Percentiles rank a stretch among this genome's conserved stretches.
Conservation (phyloP, 768 basidiomycete genomes). For the Zangia roseola region DNA sequence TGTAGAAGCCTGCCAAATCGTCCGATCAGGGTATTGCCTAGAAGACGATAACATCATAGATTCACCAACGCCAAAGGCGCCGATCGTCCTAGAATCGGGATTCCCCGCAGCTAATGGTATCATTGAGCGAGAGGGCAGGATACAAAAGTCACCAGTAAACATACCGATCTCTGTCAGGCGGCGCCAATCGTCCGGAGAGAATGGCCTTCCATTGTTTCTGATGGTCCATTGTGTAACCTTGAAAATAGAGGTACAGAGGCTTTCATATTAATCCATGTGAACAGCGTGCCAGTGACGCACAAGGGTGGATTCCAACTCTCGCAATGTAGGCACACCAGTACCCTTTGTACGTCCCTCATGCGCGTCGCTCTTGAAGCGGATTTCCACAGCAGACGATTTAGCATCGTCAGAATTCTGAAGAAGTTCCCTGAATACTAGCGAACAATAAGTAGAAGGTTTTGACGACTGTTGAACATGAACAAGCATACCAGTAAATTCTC, state of each 20-base stretch:
- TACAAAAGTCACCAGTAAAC: too few species aligned
- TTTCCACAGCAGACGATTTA: conserved; percentile 67
- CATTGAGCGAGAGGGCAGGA: not conserved
- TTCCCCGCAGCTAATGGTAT: conserved; percentile 76
- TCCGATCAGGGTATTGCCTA: too few species aligned
- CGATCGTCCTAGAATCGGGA: conserved; percentile 92
- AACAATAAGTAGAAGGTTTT: not conserved
- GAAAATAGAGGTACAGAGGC: too few species aligned
- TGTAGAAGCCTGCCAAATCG: conserved; percentile 69
- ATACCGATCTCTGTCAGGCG: conserved; percentile 85
- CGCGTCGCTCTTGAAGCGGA: conserved; percentile 47
- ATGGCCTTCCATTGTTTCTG: conserved; percentile 88
- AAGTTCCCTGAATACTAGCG: conserved; percentile 68
- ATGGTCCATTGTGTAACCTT: conserved; percentile 64
- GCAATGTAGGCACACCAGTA: conserved; percentile 41
- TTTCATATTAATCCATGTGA: too few species aligned
- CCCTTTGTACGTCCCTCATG: too few species aligned
- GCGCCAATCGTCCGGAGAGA: conserved; percentile 84
- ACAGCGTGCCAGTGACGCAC: too few species aligned
- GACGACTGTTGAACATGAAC: too few species aligned
- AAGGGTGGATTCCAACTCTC: conserved; percentile 59
- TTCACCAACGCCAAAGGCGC: conserved; percentile 82
- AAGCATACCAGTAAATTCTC: conserved; percentile 80
- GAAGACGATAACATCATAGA: not conserved
- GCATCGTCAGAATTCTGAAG: too few species aligned